phyloP scores from a whole-genome alignment of 352 stramenopile species.

The Thalassiosira hispida region DNA sequence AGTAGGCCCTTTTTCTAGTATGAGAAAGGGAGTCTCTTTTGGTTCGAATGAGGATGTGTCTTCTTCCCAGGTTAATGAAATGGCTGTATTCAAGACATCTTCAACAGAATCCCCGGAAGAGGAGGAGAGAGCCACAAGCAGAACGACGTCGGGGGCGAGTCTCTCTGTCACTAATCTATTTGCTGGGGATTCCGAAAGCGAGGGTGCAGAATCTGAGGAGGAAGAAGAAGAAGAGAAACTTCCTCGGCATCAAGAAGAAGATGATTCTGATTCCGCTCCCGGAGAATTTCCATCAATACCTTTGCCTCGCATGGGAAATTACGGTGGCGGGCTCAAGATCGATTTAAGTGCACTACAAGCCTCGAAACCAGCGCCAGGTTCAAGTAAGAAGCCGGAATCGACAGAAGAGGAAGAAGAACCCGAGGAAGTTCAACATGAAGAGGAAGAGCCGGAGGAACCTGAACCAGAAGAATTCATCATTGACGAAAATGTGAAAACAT shows the following conservation, averaged over 20 bases:
- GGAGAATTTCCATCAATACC: background rate
- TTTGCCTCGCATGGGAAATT: conserved; percentile 4
- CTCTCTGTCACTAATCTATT: background rate
- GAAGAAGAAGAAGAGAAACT: conserved; percentile 8
- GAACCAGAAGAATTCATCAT: conserved; percentile 4
- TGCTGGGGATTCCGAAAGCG: too few species aligned
- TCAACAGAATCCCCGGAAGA: background rate
- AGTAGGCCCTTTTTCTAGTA: conserved; percentile 4
- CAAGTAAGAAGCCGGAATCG: background rate
- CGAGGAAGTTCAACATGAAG: background rate
- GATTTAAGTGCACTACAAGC: conserved; percentile 1
- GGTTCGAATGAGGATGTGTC: background rate
- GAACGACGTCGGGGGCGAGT: background rate
- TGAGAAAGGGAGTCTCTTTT: background rate
- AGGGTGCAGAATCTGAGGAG: background rate
- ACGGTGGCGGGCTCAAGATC: conserved; percentile 9
- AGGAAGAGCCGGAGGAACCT: background rate
- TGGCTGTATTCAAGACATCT: background rate
- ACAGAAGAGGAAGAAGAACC: background rate
- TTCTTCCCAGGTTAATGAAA: background rate
- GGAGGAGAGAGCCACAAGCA: background rate
- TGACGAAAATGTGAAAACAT: conserved; percentile 39
- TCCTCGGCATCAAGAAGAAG: background rate
- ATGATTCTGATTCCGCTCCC: too few species aligned
- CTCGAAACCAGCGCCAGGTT: conserved; percentile 13